These are phyloP conservation scores for Priceomyces medius DNA, from an alignment of 805 yeast genomes.

Conservation along the genomic window DNA sequence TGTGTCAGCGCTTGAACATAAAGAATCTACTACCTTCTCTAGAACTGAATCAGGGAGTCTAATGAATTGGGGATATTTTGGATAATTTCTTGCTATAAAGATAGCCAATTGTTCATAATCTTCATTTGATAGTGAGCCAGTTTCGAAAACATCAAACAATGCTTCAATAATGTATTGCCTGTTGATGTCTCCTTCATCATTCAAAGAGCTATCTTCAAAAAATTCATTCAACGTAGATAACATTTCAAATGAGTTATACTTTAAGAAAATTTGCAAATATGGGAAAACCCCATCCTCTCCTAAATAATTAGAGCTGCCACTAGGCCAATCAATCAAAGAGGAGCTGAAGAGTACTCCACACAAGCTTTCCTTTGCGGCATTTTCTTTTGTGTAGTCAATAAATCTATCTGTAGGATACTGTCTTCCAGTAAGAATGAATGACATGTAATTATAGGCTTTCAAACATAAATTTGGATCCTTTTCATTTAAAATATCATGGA, in stretches of 20 bases:
- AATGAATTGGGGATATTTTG: conserved; percentile 83
- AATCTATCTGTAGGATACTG: conserved; percentile 71
- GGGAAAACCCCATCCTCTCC: conserved; percentile 62
- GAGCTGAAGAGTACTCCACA: conserved; percentile 64
- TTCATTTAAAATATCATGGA: conserved; percentile 29
- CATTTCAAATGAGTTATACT: conserved; percentile 55
- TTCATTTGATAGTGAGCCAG: conserved; percentile 23
- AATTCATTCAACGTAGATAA: conserved; percentile 74
- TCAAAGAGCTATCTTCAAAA: conserved; percentile 75
- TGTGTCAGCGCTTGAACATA: conserved; percentile 44
- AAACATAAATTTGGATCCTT: conserved; percentile 9
- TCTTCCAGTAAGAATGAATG: conserved; percentile 71
- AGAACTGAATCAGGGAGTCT: conserved; percentile 63
- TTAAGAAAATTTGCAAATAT: conserved; percentile 58
- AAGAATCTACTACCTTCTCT: conserved; percentile 44
- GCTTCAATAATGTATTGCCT: conserved; percentile 80
- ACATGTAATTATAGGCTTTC: conserved; percentile 49
- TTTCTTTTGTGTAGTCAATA: conserved; percentile 33
- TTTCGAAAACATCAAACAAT: conserved; percentile 56
- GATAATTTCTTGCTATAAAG: conserved; percentile 75
- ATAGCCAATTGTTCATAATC: conserved; percentile 49
- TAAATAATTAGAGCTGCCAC: conserved; percentile 10
- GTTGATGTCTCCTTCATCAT: conserved; percentile 58
- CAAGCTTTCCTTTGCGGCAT: conserved; percentile 48
- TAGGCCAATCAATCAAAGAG: conserved; percentile 37